phyloP scores from a whole-genome alignment of 1,139 yeast species.

The Saccharomyces hybrid region DNA sequence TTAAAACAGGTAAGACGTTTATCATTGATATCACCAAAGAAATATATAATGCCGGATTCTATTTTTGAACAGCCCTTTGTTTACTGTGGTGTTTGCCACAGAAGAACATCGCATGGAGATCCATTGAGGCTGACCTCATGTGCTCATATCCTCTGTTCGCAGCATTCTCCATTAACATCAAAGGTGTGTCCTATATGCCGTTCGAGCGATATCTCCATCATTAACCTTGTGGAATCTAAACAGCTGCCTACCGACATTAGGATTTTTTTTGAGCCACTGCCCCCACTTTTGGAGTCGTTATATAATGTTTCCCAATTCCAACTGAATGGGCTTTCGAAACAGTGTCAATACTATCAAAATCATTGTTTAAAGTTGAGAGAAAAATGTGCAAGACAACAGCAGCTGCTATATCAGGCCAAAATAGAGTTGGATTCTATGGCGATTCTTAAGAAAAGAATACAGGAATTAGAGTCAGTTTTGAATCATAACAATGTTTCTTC shows the following conservation, averaged over 20 bases:
- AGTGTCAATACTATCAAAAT: conserved; percentile 20
- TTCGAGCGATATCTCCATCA: conserved; percentile 15
- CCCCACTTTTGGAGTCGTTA: conserved; percentile 18
- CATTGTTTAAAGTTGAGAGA: conserved; percentile 20
- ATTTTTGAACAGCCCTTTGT: conserved; percentile 20
- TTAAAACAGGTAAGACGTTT: background rate
- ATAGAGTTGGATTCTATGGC: conserved; percentile 21
- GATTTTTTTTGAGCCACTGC: conserved; percentile 21
- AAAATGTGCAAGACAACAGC: conserved; percentile 23
- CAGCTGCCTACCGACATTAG: conserved; percentile 21
- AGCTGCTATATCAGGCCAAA: conserved; percentile 19
- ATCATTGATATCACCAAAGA: background rate
- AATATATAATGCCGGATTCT: background rate
- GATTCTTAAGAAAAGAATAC: conserved; percentile 12
- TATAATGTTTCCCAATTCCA: conserved; percentile 24
- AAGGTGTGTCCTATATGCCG: conserved; percentile 18
- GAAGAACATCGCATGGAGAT: conserved; percentile 13
- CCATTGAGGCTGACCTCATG: conserved; percentile 24
- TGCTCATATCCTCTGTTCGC: conserved; percentile 23
- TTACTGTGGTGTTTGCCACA: conserved; percentile 20
- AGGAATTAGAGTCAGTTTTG: conserved; percentile 12
- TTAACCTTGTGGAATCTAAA: conserved; percentile 12
- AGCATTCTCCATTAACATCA: conserved; percentile 9
- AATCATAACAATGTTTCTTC: conserved; percentile 1
- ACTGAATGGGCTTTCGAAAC: conserved; percentile 15